These are phyloP conservation scores for Cladosporium sp. DNA, from an alignment of 2,329 filamentous ascomycete species.

Conservation along the genomic window DNA sequence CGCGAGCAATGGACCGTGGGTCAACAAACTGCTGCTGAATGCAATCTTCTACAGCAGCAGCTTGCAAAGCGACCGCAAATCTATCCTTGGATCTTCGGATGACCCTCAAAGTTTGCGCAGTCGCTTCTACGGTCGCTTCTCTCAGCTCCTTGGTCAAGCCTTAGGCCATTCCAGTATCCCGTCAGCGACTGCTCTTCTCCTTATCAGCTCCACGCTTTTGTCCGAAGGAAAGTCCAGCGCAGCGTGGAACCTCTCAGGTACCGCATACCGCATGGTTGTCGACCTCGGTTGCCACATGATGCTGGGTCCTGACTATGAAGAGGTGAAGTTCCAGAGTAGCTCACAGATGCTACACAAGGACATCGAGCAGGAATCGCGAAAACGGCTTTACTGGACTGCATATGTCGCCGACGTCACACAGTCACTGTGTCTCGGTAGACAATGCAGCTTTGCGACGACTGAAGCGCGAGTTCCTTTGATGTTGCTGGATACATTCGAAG, in stretches of 20 bases:
- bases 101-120: neutral
- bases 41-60: neutral
- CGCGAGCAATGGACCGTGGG: neutral
- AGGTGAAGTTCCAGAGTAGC: constrained; percentile 1
- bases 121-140: constrained; percentile 7
- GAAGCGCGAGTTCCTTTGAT: neutral
- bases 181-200: neutral
- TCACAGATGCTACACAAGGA: neutral
- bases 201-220: neutral
- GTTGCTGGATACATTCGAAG: neutral
- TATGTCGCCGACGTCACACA: constrained; percentile 1
- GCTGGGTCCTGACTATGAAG: neutral
- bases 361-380: constrained; percentile 1
- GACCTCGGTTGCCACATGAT: constrained; percentile 8
- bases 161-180: neutral
- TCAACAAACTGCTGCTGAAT: constrained; percentile 3
- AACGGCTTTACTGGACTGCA: neutral
- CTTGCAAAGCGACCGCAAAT: neutral
- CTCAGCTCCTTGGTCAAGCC: neutral
- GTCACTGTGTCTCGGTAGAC: neutral
- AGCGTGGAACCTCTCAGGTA: neutral
- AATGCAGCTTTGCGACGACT: neutral
- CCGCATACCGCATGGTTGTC: constrained; percentile 1
- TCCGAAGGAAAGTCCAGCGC: neutral
- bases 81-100: neutral